A percentile compares a stretch with the other conserved stretches of the same genome.
Conservation (phyloP, 2,329 filamentous ascomycete species). For the Penicillium thymicola region DNA sequence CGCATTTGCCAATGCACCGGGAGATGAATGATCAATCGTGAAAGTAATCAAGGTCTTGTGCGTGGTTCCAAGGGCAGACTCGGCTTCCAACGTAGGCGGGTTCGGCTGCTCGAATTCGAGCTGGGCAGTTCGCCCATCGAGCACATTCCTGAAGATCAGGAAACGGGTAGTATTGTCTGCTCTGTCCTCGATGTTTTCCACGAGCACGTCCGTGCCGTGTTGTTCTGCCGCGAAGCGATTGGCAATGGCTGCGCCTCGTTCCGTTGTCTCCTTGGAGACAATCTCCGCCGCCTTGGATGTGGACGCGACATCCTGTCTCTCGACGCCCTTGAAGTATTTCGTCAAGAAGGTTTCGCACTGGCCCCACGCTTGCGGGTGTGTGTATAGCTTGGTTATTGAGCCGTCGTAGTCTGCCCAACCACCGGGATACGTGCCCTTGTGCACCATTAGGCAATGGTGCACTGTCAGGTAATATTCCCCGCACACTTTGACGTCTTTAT, state of each 20-base stretch:
- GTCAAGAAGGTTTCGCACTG: slow-evolving; percentile 78
- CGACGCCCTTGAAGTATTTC: slow-evolving; percentile 66
- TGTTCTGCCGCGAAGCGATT: slow-evolving; percentile 69
- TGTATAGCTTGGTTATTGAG: slow-evolving; percentile 75
- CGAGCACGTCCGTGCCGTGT: slow-evolving; percentile 66
- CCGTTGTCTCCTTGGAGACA: slow-evolving; percentile 55
- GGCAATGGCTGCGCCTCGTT: slow-evolving; percentile 72
- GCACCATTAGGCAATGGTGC: slow-evolving; percentile 76
- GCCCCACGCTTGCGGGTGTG: slow-evolving; percentile 92
- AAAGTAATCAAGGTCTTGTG: slow-evolving; percentile 77
- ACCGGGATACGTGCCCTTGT: slow-evolving; percentile 24
- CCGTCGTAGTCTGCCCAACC: slow-evolving; percentile 40
- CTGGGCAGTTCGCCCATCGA: slow-evolving; percentile 24
- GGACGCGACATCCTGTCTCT: slow-evolving; percentile 77
- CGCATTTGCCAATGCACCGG: slow-evolving; percentile 79
- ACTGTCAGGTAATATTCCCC: slow-evolving; percentile 84
- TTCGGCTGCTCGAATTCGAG: slow-evolving; percentile 19
- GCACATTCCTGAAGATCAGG: slow-evolving; percentile 41
- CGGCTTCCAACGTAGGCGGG: slow-evolving; percentile 1
- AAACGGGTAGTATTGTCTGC: slow-evolving; percentile 49
- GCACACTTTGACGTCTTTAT: slow-evolving; percentile 69
- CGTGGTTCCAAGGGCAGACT: slow-evolving; percentile 4
- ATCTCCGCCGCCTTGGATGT: slow-evolving; percentile 83
- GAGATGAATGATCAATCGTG: slow-evolving; percentile 70
- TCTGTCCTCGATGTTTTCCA: slow-evolving; percentile 47